phyloP scores from a whole-genome alignment of 1,284 basidiomycete species.

The Trichosporon coremiiforme region DNA sequence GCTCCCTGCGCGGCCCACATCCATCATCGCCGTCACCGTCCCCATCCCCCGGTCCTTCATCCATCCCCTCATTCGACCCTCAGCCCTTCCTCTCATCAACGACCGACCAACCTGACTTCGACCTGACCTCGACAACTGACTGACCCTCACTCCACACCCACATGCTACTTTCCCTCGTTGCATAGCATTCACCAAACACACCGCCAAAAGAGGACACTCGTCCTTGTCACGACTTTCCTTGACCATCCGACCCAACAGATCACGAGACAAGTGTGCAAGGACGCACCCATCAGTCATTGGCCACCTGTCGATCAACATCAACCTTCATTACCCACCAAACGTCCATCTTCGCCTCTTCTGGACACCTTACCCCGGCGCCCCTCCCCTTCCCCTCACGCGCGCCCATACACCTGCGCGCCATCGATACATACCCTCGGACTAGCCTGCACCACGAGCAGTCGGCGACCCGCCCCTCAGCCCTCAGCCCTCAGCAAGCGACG shows the following conservation, averaged over 20 bases:
- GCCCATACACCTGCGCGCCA: neutral
- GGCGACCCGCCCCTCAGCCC: neutral
- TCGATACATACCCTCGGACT: neutral
- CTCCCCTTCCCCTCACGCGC: neutral
- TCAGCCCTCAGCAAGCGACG: neutral
- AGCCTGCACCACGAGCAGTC: neutral
- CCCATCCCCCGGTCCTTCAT: neutral
- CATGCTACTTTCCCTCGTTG: neutral
- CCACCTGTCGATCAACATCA: neutral
- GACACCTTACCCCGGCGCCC: neutral
- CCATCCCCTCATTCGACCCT: neutral
- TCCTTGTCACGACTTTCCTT: neutral
- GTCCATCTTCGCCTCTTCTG: neutral
- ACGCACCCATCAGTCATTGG: neutral
- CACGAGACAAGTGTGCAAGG: neutral
- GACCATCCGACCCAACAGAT: neutral
- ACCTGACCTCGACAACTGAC: neutral
- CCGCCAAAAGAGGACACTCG: too few species aligned
- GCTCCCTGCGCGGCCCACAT: constrained; percentile 1
- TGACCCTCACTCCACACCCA: neutral
- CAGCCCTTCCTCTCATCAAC: neutral
- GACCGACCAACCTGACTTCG: neutral
- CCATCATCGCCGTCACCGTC: neutral
- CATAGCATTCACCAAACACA: constrained; percentile 4
- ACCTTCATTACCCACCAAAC: neutral